Evolutionary conservation across 257 asterid genomes (phyloP).

Genomic region (Solanum microdontum): DNA sequence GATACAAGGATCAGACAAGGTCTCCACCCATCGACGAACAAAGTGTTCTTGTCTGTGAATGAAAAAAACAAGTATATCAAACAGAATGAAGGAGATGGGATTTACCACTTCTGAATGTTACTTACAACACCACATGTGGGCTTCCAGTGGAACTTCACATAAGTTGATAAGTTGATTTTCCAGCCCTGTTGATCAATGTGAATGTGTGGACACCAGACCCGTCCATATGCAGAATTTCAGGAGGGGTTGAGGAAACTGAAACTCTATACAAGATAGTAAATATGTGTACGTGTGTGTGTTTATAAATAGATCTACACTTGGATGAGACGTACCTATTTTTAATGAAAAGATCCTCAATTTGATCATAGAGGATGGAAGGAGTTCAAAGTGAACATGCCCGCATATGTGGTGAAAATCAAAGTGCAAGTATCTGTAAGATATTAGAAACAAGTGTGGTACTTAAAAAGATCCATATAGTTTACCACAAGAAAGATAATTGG

Average conservation of each 20-base stretch:
- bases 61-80: no score
- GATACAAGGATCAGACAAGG: no score
- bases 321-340: constrained; percentile 48
- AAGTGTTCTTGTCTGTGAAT: no score
- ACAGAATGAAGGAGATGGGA: no score
- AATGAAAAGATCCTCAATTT: constrained; percentile 52
- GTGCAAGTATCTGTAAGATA: constrained; percentile 50
- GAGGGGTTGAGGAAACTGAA: neutral
- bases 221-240: constrained; percentile 11
- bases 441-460: constrained; percentile 9
- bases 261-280: neutral
- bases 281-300: neutral
- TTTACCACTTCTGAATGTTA: no score
- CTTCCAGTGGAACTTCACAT: constrained; percentile 28
- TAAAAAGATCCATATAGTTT: neutral
- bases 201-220: constrained; percentile 28
- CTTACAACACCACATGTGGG: constrained; percentile 23
- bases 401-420: constrained; percentile 89
- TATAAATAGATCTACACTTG: neutral
- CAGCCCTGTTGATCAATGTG: constrained; percentile 20
- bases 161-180: constrained; percentile 17
- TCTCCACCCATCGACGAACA: no score
- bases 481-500: neutral
- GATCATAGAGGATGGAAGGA: constrained; percentile 83
- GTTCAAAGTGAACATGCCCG: constrained; percentile 65